These are phyloP conservation scores for Papiliotrema laurentii DNA, from an alignment of 1,284 basidiomycete species.

Conservation along the genomic window DNA sequence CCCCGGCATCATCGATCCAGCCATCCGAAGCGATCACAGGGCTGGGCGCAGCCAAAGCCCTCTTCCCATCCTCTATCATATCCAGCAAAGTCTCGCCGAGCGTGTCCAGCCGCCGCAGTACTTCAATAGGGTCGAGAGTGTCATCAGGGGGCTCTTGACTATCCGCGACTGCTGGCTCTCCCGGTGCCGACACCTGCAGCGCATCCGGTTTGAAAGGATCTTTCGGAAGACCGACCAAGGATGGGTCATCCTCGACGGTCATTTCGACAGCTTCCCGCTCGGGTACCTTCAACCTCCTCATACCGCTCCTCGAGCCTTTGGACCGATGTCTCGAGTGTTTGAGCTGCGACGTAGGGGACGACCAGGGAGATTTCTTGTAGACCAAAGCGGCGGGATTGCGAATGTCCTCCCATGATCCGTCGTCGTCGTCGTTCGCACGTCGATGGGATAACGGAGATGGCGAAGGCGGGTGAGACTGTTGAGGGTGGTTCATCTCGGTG, in stretches of 20 bases:
- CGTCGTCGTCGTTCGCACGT: not conserved
- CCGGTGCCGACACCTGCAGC: too few relatives aligned
- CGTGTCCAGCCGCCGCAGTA: constrained; percentile 1
- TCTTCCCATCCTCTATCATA: constrained; percentile 1
- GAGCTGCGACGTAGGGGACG: not conserved
- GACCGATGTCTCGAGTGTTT: not conserved
- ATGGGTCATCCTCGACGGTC: constrained; percentile 1
- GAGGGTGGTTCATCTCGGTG: not conserved
- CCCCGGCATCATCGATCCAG: not conserved
- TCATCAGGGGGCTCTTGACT: too few relatives aligned
- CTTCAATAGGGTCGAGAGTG: not conserved
- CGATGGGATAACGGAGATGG: not conserved
- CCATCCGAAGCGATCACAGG: not conserved
- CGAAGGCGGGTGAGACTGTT: too few relatives aligned
- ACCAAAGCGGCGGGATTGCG: too few relatives aligned
- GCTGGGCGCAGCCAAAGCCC: not conserved
- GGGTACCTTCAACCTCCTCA: not conserved
- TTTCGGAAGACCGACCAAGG: too few relatives aligned
- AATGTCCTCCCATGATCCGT: not conserved
- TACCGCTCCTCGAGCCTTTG: not conserved
- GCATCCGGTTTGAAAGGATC: too few relatives aligned
- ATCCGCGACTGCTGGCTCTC: too few relatives aligned
- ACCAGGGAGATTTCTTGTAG: not conserved
- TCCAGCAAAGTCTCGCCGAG: not conserved
- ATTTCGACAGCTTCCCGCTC: not conserved